Conservation (phyloP, 129 eudicot genomes). For the Oenanthe sinensis region DNA sequence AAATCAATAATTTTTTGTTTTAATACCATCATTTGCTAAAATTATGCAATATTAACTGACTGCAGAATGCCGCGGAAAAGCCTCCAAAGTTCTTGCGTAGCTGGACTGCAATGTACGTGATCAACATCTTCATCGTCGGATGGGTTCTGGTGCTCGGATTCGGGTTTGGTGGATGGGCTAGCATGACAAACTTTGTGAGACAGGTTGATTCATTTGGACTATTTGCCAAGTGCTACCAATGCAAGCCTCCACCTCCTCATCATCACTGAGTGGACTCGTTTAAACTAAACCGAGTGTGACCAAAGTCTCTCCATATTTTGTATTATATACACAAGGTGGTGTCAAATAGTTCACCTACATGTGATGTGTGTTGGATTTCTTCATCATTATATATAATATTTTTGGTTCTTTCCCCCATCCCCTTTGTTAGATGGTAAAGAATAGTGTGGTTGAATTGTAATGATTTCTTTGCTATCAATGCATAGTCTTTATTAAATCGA, state of each 20-base stretch:
- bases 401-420: background rate
- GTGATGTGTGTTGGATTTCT: slow-evolving; percentile 47
- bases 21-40: background rate
- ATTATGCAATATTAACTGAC: background rate
- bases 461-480: slow-evolving; percentile 47
- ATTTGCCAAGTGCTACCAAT: slow-evolving; percentile 91
- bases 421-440: slow-evolving; percentile 27
- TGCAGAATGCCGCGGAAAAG: slow-evolving; percentile 83
- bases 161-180: slow-evolving; percentile 97
- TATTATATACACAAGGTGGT: slow-evolving; percentile 60
- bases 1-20: no score
- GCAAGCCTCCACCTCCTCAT: slow-evolving; percentile 51
- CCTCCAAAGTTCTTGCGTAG: slow-evolving; percentile 70
- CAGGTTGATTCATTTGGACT: slow-evolving; percentile 92
- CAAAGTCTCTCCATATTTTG: slow-evolving; percentile 31
- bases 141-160: slow-evolving; percentile 82
- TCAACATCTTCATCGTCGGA: slow-evolving; percentile 51
- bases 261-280: slow-evolving; percentile 19
- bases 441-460: slow-evolving; percentile 49
- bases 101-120: slow-evolving; percentile 70
- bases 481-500: slow-evolving; percentile 29
- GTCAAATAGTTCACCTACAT: slow-evolving; percentile 39
- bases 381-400: slow-evolving; percentile 10
- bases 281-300: slow-evolving; percentile 14
- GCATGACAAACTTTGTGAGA: slow-evolving; percentile 72